Evolutionary conservation across 1,284 basidiomycete species (phyloP).

Genomic region (Marasmius fiardii): DNA sequence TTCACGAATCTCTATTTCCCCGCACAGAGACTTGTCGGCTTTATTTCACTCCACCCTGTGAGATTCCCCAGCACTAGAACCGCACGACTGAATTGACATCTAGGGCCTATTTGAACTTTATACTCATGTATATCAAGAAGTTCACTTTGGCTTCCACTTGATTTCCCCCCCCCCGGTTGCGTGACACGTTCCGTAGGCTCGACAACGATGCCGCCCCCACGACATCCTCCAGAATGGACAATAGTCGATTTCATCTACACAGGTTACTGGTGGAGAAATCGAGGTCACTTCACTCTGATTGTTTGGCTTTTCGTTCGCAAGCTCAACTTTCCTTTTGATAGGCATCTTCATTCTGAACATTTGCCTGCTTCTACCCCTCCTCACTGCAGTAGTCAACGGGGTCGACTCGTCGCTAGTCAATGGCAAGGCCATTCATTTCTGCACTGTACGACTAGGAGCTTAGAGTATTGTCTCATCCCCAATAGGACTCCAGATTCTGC

Average conservation of each 20-base stretch:
- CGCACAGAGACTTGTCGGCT: neutral
- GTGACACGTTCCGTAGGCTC: conserved; percentile 18
- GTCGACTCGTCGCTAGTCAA: conserved; percentile 63
- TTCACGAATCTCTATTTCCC: neutral
- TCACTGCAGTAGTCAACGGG: conserved; percentile 60
- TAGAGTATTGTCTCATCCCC: neutral
- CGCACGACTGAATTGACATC: neutral
- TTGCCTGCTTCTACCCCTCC: conserved; percentile 53
- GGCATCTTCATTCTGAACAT: conserved; percentile 61
- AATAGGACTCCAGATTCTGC: conserved; percentile 60
- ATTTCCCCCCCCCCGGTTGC: neutral
- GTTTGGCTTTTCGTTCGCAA: neutral
- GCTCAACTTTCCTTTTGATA: conserved; percentile 19
- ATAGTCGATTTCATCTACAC: conserved; percentile 54
- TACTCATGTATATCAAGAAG: neutral
- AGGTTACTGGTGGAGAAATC: conserved; percentile 61
- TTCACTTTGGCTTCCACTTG: neutral
- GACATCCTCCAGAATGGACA: conserved; percentile 41
- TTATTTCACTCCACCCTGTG: neutral
- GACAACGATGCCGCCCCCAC: conserved; percentile 11
- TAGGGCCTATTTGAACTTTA: neutral
- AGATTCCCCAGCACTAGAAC: neutral
- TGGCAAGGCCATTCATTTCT: conserved; percentile 31
- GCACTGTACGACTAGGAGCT: neutral
- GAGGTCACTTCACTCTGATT: conserved; percentile 33